Base-by-base conservation (phyloP, 2,329 filamentous ascomycete genomes). In the Fusarium papillatum region DNA sequence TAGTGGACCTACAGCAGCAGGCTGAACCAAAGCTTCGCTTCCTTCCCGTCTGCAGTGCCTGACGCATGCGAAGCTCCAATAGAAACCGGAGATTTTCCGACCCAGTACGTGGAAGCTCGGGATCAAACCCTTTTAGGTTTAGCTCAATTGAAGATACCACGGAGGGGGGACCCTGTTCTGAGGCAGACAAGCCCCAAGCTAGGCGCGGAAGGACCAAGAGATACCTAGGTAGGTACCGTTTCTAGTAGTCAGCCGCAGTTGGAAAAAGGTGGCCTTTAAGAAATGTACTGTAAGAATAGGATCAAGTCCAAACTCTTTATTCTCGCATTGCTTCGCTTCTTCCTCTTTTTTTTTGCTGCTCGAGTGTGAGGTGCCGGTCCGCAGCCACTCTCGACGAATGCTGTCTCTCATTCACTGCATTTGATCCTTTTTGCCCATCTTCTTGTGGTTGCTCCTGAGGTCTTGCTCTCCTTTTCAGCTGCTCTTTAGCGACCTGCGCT, bases 221-320 rank as follows among this genome's bases (percentile, higher is more conserved):
- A 41, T 41, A n/a, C n/a, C n/a, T n/a, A 55, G 50, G 48, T 53
- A 14, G 50, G 50, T 55, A 14, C 48, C 26, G 48, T 19, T 29
- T 29, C 53, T 43, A 62, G 24, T 76, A 76, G 74, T 76, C 71
- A 76, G 74, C 74, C 71, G 74, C 68, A 76, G 74, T 68, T 53
- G 74, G 71, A 76, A 76, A 76, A 76, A 76, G 74, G 74, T 76
- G 74, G 74, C 74, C 74, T 76, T 76, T 74, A 68, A 60, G 41
- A 74, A 43, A 53, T 48, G 41, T 34, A 34, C 31, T 34, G 31
- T 34, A 60, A 61, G 72, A 65, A 63, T 36, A 63, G 65, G 55
- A 73, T 55, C 70, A 62, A 59, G 31, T 22, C 73, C 73, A 66
- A 71, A 64, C 73, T 76, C 53, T 63, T 70, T 67, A 48, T 68